These are phyloP conservation scores for Chlamydomonas sp. DNA, from an alignment of 139 green algal species.

Conservation along the genomic window DNA sequence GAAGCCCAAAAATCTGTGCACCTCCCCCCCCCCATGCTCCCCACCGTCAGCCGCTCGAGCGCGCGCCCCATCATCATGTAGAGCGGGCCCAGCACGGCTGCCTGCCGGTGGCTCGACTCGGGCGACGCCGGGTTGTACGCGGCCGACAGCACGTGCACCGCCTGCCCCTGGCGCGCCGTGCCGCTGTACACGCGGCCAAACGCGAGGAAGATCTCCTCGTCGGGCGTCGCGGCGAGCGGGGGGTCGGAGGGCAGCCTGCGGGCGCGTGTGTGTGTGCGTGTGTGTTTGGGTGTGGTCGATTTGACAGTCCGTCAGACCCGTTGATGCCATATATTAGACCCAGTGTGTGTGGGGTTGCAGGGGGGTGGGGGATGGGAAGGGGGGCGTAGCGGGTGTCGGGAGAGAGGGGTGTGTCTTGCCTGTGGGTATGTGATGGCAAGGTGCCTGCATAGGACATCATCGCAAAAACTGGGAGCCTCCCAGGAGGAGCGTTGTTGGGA, in stretches of 20 bases:
- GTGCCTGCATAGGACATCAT: background rate
- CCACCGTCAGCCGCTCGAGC: slow-evolving; percentile 37
- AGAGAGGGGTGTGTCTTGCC: too few relatives aligned
- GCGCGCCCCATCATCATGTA: slow-evolving; percentile 96
- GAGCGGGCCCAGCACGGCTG: slow-evolving; percentile 49
- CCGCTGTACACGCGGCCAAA: slow-evolving; percentile 86
- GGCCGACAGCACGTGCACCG: slow-evolving; percentile 68
- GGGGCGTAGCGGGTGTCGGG: too few relatives aligned
- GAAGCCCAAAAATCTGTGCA: too few relatives aligned
- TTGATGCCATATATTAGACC: too few relatives aligned
- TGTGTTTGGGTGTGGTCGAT: too few relatives aligned
- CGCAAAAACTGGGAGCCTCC: too few relatives aligned
- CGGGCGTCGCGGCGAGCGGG: background rate
- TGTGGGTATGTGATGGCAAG: background rate
- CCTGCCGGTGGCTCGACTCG: slow-evolving; percentile 21
- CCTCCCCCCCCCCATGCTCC: too few relatives aligned
- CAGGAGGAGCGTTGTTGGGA: too few relatives aligned
- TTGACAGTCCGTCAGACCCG: too few relatives aligned
- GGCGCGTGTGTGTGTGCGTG: too few relatives aligned
- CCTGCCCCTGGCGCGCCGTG: slow-evolving; percentile 45
- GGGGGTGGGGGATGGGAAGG: background rate
- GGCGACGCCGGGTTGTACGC: slow-evolving; percentile 63
- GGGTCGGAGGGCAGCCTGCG: slow-evolving; percentile 33
- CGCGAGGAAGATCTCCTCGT: slow-evolving; percentile 72
- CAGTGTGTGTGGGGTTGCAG: too few relatives aligned